Percentiles rank a stretch among this genome's conserved stretches.
These are phyloP conservation scores for Fusarium sp. DNA, from an alignment of 2,329 filamentous ascomycete species.

Conservation along the genomic window DNA sequence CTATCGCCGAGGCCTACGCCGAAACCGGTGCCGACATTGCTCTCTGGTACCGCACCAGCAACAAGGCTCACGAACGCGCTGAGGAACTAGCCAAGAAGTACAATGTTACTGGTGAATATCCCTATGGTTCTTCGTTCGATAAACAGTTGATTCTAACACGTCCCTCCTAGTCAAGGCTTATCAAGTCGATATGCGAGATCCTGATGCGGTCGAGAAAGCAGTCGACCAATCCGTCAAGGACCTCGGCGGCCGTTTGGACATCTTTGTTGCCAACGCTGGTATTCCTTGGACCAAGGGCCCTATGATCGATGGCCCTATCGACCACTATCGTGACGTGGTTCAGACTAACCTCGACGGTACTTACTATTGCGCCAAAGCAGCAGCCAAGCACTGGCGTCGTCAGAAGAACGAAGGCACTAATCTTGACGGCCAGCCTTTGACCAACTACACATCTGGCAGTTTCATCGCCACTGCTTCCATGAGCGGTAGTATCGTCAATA, in stretches of 20 bases:
- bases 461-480: conserved; percentile 67
- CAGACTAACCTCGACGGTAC: conserved; percentile 78
- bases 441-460: conserved; percentile 56
- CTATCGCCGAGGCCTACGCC: conserved; percentile 71
- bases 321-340: conserved; percentile 76
- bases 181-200: conserved; percentile 69
- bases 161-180: conserved; percentile 67
- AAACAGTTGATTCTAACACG: conserved; percentile 1
- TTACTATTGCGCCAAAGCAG: conserved; percentile 79
- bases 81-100: conserved; percentile 72
- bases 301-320: conserved; percentile 74
- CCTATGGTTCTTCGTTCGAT: background rate
- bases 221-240: conserved; percentile 68
- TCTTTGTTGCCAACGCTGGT: conserved; percentile 82
- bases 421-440: conserved; percentile 39
- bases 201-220: conserved; percentile 62
- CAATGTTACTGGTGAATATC: conserved; percentile 70
- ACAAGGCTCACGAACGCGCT: conserved; percentile 70
- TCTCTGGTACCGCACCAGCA: conserved; percentile 76
- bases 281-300: conserved; percentile 78
- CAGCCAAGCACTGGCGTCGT: conserved; percentile 74
- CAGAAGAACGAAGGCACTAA: conserved; percentile 74
- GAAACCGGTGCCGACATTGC: conserved; percentile 77
- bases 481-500: conserved; percentile 65
- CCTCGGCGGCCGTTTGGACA: conserved; percentile 78